Evolutionary conservation across 352 stramenopile species (phyloP), one percentile per base, ranked within the genome.

Genomic region (Globisporangium orthogonon): DNA sequence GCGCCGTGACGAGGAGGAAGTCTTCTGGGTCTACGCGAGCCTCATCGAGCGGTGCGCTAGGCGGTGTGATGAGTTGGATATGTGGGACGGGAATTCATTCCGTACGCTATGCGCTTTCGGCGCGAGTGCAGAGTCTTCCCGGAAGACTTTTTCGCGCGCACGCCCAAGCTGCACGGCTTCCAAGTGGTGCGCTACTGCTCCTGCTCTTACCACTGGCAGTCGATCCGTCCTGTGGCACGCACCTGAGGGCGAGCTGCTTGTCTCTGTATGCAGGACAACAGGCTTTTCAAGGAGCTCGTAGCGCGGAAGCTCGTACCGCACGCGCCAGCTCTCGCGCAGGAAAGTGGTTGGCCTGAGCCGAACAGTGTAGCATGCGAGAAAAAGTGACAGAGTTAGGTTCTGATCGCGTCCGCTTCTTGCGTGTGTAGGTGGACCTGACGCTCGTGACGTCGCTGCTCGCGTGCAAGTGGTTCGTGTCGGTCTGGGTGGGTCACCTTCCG

Each of bases 391-490:
- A 13, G 37, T 13, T 23, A 23, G 23, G 37, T 15, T 17, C 37
- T 43, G 37, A 43, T 17, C 37, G 10, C 11, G 37, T 17, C 7
- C 9, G 14, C 14, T 14, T n/a, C 3, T n/a, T 48, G 40, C 17
- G 3, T 61, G n/a, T 43, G 45, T 50, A 87, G 77, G 54, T 78
- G 53, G 77, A 90, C 44, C 56, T 90, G 30, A 61, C 67, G 39
- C 63, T 86, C 28, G 61, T 91, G 30, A 74, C 78, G 15, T 87
- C 78, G 31, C 53, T 91, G 18, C 58, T 91, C 7, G 78, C 74
- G 31, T 89, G 71, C 66, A 91, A 91, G 63, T 91, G 81, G 81
- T 91, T 89, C 40, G 76, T 91, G 5, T 74, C 76, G 7, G 50
- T 91, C 4, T 91, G 78, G 76, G 78, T 91, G 23, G 76, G 76